Evolutionary conservation across 2,329 filamentous ascomycete species (phyloP).

Genomic region (Ceratocystis destructans): DNA sequence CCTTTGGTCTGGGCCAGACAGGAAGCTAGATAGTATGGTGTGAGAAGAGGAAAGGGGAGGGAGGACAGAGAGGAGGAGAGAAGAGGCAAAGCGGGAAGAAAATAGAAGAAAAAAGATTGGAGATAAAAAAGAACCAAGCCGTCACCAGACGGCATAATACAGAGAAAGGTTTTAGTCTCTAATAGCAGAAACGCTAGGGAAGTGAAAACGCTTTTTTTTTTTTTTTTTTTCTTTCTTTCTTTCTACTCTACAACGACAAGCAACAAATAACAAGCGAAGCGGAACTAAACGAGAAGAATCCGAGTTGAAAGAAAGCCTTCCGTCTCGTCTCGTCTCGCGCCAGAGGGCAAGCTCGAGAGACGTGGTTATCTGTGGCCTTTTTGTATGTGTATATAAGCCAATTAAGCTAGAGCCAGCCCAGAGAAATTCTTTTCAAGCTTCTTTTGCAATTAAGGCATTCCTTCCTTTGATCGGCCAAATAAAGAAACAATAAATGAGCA

Average conservation of each 20-base stretch:
- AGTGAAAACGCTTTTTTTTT: background rate
- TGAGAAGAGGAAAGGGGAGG: background rate
- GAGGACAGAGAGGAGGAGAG: background rate
- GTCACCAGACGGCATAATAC: conserved; percentile 4
- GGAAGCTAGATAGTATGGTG: background rate
- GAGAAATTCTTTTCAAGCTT: conserved; percentile 8
- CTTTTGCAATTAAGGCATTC: background rate
- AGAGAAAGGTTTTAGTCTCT: background rate
- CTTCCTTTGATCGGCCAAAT: conserved; percentile 3
- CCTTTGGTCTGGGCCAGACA: no score
- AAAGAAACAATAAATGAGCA: background rate
- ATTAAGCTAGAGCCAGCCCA: background rate
- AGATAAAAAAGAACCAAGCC: background rate
- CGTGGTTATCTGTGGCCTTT: background rate
- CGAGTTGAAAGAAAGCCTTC: background rate
- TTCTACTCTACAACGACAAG: background rate
- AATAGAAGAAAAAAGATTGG: background rate
- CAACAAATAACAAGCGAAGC: background rate
- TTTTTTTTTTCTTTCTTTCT: background rate
- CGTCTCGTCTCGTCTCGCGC: background rate
- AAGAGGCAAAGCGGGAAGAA: background rate
- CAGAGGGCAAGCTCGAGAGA: background rate
- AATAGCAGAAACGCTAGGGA: background rate
- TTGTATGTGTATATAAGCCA: background rate
- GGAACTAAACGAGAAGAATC: background rate